Evolutionary conservation across 1,284 basidiomycete species (phyloP).

Genomic region (Heterobasidion parviporum): DNA sequence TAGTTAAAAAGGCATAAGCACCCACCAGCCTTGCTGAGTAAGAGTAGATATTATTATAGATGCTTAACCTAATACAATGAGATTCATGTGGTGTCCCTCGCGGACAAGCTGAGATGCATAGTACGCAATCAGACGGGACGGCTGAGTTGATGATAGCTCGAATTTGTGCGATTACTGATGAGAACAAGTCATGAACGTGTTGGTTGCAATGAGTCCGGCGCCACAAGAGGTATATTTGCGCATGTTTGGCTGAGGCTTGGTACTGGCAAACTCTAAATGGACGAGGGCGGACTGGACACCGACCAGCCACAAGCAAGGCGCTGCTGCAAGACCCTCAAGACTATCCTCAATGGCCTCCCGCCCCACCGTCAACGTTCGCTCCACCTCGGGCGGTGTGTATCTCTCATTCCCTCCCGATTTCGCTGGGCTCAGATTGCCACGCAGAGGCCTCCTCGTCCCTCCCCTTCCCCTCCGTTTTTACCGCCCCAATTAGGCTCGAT

Average conservation of each 20-base stretch:
- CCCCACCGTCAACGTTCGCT: conserved; percentile 81
- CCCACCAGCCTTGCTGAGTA: too few relatives aligned
- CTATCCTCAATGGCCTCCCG: conserved; percentile 70
- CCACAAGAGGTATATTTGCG: conserved; percentile 1
- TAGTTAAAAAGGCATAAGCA: too few relatives aligned
- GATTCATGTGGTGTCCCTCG: too few relatives aligned
- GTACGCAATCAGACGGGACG: too few relatives aligned
- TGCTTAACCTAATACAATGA: too few relatives aligned
- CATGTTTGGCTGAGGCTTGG: conserved; percentile 15
- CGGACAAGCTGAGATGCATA: too few relatives aligned
- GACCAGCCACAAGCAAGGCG: not conserved
- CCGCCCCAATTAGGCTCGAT: conserved; percentile 97
- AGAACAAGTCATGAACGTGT: too few relatives aligned
- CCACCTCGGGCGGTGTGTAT: conserved; percentile 61
- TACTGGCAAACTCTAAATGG: conserved; percentile 14
- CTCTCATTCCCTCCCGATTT: conserved; percentile 5
- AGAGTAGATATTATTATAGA: too few relatives aligned
- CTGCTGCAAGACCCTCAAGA: conserved; percentile 13
- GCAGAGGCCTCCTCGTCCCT: conserved; percentile 84
- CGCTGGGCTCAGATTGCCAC: conserved; percentile 6
- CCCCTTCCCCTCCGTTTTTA: conserved; percentile 93
- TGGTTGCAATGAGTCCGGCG: too few relatives aligned
- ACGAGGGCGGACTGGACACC: not conserved
- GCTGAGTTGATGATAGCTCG: too few relatives aligned
- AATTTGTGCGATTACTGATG: too few relatives aligned